Evolutionary conservation across 768 basidiomycete genomes (phyloP).

Genomic region (Lenzites betulinus): DNA sequence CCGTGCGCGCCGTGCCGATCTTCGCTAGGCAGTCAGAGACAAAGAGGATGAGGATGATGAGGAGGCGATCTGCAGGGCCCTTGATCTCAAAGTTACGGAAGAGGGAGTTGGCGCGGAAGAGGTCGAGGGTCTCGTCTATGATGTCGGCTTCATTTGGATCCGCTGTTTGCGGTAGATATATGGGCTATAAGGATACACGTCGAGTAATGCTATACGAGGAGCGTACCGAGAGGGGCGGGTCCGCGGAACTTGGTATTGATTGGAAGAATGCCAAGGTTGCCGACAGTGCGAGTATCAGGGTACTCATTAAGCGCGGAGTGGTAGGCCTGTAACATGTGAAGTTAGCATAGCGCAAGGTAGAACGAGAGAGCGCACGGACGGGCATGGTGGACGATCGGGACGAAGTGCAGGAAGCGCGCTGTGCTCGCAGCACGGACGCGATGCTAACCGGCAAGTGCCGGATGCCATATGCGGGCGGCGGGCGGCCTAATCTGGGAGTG

Average conservation of each 20-base stretch:
- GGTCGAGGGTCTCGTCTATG: constrained; percentile 92
- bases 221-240: constrained; percentile 77
- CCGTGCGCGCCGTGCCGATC: constrained; percentile 70
- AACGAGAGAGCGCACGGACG: constrained; percentile 12
- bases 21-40: constrained; percentile 96
- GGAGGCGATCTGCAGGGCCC: constrained; percentile 90
- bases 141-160: constrained; percentile 83
- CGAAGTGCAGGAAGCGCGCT: constrained; percentile 4
- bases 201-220: not conserved
- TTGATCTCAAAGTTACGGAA: constrained; percentile 99
- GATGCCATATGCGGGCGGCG: constrained; percentile 5
- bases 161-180: constrained; percentile 46
- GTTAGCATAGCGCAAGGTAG: not conserved
- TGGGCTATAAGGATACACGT: too few species aligned
- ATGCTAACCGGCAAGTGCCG: constrained; percentile 12
- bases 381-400: constrained; percentile 24
- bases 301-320: constrained; percentile 93
- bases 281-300: constrained; percentile 77
- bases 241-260: constrained; percentile 92
- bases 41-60: constrained; percentile 97
- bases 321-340: constrained; percentile 67
- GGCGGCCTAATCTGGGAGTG: not conserved
- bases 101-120: constrained; percentile 98
- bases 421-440: not conserved
- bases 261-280: constrained; percentile 88